A percentile compares a stretch with the other conserved stretches of the same genome.
phyloP scores from a whole-genome alignment of 352 stramenopile species.

The Phytophthora pluvialis region DNA sequence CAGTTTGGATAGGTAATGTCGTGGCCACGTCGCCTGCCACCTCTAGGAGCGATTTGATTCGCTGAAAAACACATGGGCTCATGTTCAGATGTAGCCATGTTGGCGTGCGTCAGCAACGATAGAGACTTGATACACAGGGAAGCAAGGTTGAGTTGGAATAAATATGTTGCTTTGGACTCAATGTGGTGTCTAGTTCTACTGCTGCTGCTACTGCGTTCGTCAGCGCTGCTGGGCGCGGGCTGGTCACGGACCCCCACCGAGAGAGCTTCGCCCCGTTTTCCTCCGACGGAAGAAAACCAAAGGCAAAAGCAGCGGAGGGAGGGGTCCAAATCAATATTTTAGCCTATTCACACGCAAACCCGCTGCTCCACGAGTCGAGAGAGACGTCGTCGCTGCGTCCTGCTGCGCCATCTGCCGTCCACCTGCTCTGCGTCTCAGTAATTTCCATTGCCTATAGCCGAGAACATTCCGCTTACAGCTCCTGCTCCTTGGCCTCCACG shows the following conservation, averaged over 20 bases:
- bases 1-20: not conserved
- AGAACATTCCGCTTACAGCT: constrained; percentile 25
- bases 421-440: constrained; percentile 22
- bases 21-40: constrained; percentile 29
- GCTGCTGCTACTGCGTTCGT: not conserved
- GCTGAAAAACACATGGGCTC: constrained; percentile 21
- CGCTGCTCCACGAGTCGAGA: constrained; percentile 25
- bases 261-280: constrained; percentile 49
- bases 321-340: constrained; percentile 40
- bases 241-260: constrained; percentile 33
- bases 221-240: not conserved
- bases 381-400: constrained; percentile 2
- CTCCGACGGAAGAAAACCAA: constrained; percentile 48
- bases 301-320: constrained; percentile 30
- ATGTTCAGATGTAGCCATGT: constrained; percentile 32
- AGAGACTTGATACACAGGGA: not conserved
- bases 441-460: constrained; percentile 23
- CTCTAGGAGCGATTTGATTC: constrained; percentile 31
- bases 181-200: constrained; percentile 16
- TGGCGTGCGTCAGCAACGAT: constrained; percentile 9
- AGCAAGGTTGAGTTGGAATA: constrained; percentile 17
- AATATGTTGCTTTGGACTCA: constrained; percentile 27
- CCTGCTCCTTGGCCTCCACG: constrained; percentile 40
- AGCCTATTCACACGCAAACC: constrained; percentile 45
- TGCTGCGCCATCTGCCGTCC: constrained; percentile 2